Conservation (phyloP, 192 early-diverging fungal genomes). For the Umbelopsis isabellina region DNA sequence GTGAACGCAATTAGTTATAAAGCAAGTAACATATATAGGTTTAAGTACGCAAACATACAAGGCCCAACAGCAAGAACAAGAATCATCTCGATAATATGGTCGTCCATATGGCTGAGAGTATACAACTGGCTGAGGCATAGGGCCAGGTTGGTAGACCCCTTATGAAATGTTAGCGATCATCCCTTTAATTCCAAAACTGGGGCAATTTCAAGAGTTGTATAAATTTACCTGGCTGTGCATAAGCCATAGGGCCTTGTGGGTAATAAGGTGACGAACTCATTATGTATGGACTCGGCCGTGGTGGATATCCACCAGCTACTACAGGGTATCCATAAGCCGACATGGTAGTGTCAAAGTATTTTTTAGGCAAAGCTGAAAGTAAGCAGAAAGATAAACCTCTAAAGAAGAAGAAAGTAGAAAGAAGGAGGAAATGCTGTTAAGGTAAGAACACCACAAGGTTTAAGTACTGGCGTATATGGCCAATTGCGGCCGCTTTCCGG, state of each 20-base stretch:
- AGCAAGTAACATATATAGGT: not conserved
- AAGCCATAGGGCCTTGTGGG: not conserved
- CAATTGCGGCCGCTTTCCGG: conserved; percentile 10
- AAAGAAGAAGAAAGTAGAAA: not conserved
- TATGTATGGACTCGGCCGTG: conserved; percentile 1
- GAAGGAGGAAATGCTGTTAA: not conserved
- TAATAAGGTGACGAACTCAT: not conserved
- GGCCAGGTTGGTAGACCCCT: not conserved
- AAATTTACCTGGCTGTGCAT: conserved; percentile 3
- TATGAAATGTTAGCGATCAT: not conserved
- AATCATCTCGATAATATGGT: not conserved
- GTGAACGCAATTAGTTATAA: not conserved
- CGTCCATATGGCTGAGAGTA: conserved; percentile 1
- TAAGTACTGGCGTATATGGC: no score
- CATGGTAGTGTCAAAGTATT: not conserved
- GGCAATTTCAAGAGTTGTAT: no score
- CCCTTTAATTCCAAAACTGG: no score
- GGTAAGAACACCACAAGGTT: not conserved
- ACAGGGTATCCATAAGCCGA: conserved; percentile 8
- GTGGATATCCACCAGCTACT: conserved; percentile 2
- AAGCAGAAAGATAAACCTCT: not conserved
- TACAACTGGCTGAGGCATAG: not conserved
- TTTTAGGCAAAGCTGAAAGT: no score
- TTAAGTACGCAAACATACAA: not conserved
- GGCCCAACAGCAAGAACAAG: conserved; percentile 5